Conservation (phyloP, 225 moss, liverwort and hornwort genomes). For the Marchantia polymorpha region DNA sequence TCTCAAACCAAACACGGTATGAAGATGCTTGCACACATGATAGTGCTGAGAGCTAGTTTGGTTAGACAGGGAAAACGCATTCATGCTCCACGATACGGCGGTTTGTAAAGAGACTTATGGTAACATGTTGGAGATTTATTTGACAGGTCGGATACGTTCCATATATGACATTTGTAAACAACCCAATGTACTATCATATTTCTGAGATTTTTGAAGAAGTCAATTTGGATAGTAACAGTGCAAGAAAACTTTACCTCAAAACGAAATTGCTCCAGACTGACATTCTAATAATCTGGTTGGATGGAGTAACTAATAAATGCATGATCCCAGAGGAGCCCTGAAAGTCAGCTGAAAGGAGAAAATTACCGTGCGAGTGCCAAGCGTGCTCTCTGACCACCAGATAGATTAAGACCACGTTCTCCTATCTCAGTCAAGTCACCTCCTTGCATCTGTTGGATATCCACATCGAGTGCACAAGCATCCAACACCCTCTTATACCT, state of each 20-base stretch:
- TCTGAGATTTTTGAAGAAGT: no score
- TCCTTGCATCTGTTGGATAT: constrained; percentile 82
- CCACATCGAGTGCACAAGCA: constrained; percentile 82
- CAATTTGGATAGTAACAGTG: no score
- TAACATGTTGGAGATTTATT: no score
- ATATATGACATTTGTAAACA: no score
- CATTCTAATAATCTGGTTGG: no score
- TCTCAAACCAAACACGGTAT: background rate
- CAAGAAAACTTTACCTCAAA: no score
- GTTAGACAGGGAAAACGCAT: background rate
- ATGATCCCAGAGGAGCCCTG: background rate
- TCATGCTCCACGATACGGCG: background rate
- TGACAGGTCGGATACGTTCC: no score
- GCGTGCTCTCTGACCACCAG: constrained; percentile 94
- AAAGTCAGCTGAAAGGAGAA: background rate
- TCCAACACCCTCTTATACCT: constrained; percentile 69
- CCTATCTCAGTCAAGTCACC: constrained; percentile 84
- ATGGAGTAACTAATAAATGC: no score
- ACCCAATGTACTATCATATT: no score
- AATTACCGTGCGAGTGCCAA: constrained; percentile 82
- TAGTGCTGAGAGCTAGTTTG: background rate
- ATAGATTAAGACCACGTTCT: constrained; percentile 87
- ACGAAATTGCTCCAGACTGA: no score
- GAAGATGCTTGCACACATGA: background rate
- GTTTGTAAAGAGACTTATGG: no score